Base-by-base conservation (phyloP, 495 filamentous ascomycete species). In the Oleoguttula mirabilis region DNA sequence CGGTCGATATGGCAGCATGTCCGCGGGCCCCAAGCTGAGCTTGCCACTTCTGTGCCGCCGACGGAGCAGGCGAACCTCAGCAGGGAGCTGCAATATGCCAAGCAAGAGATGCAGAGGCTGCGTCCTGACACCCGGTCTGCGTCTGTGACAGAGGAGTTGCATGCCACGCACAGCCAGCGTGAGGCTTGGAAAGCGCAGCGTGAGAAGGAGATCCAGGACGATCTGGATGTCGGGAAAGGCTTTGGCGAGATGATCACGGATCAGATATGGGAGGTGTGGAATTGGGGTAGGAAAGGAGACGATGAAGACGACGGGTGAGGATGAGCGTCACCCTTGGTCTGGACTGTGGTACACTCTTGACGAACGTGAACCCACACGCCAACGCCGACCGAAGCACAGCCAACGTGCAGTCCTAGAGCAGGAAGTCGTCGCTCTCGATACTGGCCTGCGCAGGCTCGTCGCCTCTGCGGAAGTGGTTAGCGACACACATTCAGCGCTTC, bases 231-330 rank as follows among this genome's bases (percentile, higher is more conserved):
- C 43, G 88, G 87, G 15, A 81, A 76, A 60, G 82, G 84, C 20
- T 87, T 88, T 69, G 75, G 73, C 12, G 78, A 75, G 53, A 63
- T 94, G 62, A 94, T 94, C 48, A 69, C 72, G 61, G 82, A 87
- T 51, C 80, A 88, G 71, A 72, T 93, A 31, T 77, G 71, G 69
- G 84, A 94, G 61, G 88, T 87, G 31, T 84, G 72, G 75, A 77
- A 69, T 58, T 71, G 69, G 69, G 68, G 58, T 12, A 60, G 63
- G 56, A 54, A 36, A 54, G 60, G 61, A 41, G 50, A 55, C 27
- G 57, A 50, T 22, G 43, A 53, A 11, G 52, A 57, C 21, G 57
- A 43, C 19, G 51, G 56, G 30, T 37, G 27, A 15, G 2, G 15
- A 22, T 14, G 7, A 19, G 10, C 16, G 25, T 28, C 25, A n/a